These are phyloP conservation scores for Pythium dissotocum DNA, from an alignment of 352 stramenopile species.

Conservation along the genomic window DNA sequence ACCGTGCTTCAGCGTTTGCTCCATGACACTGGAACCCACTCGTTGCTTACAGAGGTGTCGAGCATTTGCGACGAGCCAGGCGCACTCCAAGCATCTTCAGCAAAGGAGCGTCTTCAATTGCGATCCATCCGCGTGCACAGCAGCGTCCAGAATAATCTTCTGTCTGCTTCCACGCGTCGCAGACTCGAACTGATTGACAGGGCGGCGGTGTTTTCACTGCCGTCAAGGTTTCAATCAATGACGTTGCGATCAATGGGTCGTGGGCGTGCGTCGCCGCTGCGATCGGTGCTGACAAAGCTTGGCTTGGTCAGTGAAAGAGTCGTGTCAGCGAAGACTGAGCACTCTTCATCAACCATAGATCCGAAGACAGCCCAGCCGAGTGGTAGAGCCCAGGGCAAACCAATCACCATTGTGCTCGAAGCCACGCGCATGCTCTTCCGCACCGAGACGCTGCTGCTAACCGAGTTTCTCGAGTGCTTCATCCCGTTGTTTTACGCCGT, in stretches of 20 bases:
- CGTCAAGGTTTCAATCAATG: background rate
- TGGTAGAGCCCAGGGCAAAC: too few species aligned
- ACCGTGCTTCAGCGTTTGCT: background rate
- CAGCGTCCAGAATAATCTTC: too few species aligned
- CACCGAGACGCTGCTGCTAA: conserved; percentile 21
- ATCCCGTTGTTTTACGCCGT: conserved; percentile 26
- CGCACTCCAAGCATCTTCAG: too few species aligned
- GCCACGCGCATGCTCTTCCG: conserved; percentile 14
- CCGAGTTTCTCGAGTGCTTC: conserved; percentile 30
- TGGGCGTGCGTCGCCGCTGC: background rate
- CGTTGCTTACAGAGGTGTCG: background rate
- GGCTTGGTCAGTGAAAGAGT: background rate
- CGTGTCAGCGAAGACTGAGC: background rate
- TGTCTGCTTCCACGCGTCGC: too few species aligned
- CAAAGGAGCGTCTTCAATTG: too few species aligned
- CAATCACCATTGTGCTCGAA: background rate
- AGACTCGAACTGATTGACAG: too few species aligned
- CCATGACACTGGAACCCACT: background rate
- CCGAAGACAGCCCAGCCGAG: background rate
- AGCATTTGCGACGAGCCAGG: background rate
- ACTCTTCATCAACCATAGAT: background rate
- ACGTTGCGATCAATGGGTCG: background rate
- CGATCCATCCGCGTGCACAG: too few species aligned
- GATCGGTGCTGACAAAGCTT: background rate
- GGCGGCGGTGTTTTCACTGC: background rate